Conservation (phyloP, 108 stramenopile species). For the Schizochytrium sp. region DNA sequence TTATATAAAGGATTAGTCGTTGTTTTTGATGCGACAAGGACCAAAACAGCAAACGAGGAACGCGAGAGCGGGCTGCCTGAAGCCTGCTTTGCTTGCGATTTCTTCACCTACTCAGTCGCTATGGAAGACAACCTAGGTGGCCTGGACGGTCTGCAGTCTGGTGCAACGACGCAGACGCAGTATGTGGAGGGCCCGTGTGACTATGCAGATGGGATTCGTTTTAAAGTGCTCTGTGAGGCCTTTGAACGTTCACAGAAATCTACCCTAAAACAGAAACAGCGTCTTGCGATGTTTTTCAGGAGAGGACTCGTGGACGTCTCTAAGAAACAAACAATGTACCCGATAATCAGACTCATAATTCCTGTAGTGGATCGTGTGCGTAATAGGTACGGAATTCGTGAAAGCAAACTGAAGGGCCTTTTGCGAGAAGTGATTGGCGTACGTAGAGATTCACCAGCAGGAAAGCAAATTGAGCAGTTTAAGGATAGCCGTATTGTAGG, state of each 20-base stretch:
- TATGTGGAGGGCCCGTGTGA: conserved; percentile 33
- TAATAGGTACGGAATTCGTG: conserved; percentile 8
- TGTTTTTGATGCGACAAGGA: too few species aligned
- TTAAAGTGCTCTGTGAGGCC: conserved; percentile 7
- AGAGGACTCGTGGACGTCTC: not conserved
- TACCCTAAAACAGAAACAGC: not conserved
- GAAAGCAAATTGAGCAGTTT: not conserved
- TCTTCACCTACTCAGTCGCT: not conserved
- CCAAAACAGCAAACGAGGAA: too few species aligned
- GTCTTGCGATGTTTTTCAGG: not conserved
- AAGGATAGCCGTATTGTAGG: not conserved
- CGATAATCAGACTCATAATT: conserved; percentile 3
- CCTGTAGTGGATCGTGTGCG: not conserved
- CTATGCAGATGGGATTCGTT: not conserved
- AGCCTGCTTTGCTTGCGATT: too few species aligned
- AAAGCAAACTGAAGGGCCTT: not conserved
- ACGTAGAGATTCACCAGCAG: not conserved
- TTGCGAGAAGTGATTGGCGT: not conserved
- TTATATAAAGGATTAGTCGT: too few species aligned
- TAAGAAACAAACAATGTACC: conserved; percentile 8
- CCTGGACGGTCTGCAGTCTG: conserved; percentile 12
- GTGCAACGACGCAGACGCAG: not conserved
- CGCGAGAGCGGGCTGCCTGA: too few species aligned
- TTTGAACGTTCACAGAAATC: not conserved
- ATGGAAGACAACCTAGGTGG: not conserved